Conservation (phyloP, 1,284 basidiomycete genomes). For the Termitomyces sp. region DNA sequence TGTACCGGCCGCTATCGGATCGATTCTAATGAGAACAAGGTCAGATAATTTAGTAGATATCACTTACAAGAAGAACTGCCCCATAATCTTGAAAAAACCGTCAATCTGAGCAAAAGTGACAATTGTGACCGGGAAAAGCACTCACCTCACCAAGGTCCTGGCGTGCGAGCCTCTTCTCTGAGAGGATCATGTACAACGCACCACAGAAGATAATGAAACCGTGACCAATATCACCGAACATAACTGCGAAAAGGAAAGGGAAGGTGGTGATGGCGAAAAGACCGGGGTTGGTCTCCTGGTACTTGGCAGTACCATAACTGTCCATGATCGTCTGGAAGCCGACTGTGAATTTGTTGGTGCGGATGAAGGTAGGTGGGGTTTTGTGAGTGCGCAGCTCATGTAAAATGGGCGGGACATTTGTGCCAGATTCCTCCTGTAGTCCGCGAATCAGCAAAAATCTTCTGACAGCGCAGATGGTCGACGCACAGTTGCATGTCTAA, state of each 20-base stretch:
- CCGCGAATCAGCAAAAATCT: neutral
- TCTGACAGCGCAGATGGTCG: constrained; percentile 1
- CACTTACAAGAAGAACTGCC: constrained; percentile 90
- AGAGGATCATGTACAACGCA: constrained; percentile 81
- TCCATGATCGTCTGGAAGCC: constrained; percentile 99
- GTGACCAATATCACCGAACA: constrained; percentile 99
- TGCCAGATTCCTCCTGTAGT: constrained; percentile 84
- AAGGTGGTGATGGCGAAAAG: constrained; percentile 93
- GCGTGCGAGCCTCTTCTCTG: constrained; percentile 79
- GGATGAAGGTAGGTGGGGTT: constrained; percentile 93
- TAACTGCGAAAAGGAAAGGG: constrained; percentile 98
- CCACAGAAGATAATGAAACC: constrained; percentile 80
- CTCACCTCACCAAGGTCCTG: constrained; percentile 74
- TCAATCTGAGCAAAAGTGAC: neutral
- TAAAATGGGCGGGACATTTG: constrained; percentile 87
- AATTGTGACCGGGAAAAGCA: constrained; percentile 9
- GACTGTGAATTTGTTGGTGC: constrained; percentile 95
- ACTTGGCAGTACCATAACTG: constrained; percentile 91
- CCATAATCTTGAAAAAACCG: constrained; percentile 55
- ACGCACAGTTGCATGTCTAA: constrained; percentile 86
- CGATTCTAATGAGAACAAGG: constrained; percentile 10
- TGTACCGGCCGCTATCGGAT: constrained; percentile 82
- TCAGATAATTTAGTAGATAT: neutral
- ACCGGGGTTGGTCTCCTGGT: constrained; percentile 98
- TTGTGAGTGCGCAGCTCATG: constrained; percentile 88